These are phyloP conservation scores for Raffaelea ambrosiae DNA, from an alignment of 2,329 filamentous ascomycete genomes.

Conservation along the genomic window DNA sequence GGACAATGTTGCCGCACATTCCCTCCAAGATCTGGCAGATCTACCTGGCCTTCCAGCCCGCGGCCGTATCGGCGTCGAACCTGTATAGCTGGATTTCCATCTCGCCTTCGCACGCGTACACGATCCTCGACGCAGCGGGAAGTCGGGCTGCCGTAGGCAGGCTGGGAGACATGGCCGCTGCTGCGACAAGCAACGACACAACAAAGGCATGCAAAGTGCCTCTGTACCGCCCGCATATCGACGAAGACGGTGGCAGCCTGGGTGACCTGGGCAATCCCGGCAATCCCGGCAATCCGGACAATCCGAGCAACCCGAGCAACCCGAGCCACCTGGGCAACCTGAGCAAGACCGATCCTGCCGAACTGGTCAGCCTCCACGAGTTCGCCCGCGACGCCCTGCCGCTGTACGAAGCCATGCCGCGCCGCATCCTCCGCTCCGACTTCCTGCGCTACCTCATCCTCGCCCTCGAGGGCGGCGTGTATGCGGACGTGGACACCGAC, in stretches of 20 bases:
- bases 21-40: slow-evolving; percentile 18
- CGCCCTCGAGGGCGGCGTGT: slow-evolving; percentile 30
- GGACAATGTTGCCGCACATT: slow-evolving; percentile 11
- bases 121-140: slow-evolving; percentile 13
- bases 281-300: too few relatives aligned
- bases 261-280: too few relatives aligned
- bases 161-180: slow-evolving; percentile 11
- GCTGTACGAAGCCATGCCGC: slow-evolving; percentile 12
- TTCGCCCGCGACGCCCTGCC: slow-evolving; percentile 7
- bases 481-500: slow-evolving; percentile 51
- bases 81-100: slow-evolving; percentile 11
- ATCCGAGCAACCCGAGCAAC: too few relatives aligned
- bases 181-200: background rate
- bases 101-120: slow-evolving; percentile 14
- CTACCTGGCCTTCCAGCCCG: slow-evolving; percentile 11
- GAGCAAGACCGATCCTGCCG: too few relatives aligned
- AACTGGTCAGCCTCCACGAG: too few relatives aligned
- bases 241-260: too few relatives aligned
- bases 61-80: slow-evolving; percentile 3
- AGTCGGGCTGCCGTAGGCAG: slow-evolving; percentile 10
- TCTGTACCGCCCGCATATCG: too few relatives aligned
- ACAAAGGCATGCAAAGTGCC: background rate
- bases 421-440: slow-evolving; percentile 14
- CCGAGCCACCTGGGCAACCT: too few relatives aligned
- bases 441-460: slow-evolving; percentile 21